phyloP scores from a whole-genome alignment of 768 basidiomycete genomes.

The Harrya chromipes region DNA sequence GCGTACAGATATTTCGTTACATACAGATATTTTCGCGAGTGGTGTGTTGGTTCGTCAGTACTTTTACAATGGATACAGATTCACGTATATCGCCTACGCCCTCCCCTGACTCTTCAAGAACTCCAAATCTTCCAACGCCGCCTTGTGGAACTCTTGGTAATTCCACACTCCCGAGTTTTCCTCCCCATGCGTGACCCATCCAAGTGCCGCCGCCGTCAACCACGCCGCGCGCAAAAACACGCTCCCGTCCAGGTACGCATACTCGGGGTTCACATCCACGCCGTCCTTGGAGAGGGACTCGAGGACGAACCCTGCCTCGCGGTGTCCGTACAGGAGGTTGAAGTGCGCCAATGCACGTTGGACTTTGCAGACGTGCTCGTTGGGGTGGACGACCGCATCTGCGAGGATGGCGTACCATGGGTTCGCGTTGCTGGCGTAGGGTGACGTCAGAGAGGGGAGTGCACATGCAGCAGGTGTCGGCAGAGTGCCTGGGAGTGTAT shows the following conservation, averaged over 20 bases:
- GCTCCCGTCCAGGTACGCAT: constrained; percentile 53
- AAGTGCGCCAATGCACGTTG: constrained; percentile 51
- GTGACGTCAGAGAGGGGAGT: constrained; percentile 34
- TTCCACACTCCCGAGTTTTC: constrained; percentile 25
- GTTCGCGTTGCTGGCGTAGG: constrained; percentile 42
- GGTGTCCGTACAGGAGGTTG: constrained; percentile 41
- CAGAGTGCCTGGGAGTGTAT: constrained; percentile 20
- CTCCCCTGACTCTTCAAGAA: constrained; percentile 18
- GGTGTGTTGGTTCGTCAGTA: no score
- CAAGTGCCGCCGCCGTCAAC: constrained; percentile 43
- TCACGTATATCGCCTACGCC: constrained; percentile 4
- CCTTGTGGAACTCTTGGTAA: constrained; percentile 29
- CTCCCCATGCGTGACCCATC: constrained; percentile 41
- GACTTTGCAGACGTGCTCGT: constrained; percentile 52
- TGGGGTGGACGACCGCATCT: constrained; percentile 51
- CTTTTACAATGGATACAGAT: no score
- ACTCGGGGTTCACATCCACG: constrained; percentile 42
- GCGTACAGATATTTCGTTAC: no score
- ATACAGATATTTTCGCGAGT: no score
- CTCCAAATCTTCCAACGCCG: constrained; percentile 23
- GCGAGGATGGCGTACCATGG: constrained; percentile 59
- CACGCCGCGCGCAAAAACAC: constrained; percentile 59
- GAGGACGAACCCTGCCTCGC: constrained; percentile 34
- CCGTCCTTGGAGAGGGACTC: constrained; percentile 20
- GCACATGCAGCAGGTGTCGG: constrained; percentile 20